phyloP scores from a whole-genome alignment of 148 eudicot species.

The Vaccinium vitisidaea region DNA sequence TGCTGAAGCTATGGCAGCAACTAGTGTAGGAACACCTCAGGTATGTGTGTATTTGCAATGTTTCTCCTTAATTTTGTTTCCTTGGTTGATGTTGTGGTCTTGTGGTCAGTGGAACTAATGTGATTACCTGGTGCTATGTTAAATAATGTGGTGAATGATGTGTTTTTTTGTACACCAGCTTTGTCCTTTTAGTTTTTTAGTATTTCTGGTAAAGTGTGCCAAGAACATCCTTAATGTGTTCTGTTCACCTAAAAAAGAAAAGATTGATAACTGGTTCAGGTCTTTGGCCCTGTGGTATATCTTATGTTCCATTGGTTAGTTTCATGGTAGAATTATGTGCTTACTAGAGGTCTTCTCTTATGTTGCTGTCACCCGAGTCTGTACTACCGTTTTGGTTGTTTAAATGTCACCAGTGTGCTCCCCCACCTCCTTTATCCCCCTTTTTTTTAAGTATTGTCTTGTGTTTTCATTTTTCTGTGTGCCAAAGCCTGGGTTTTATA shows the following conservation, averaged over 20 bases:
- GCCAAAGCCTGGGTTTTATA: neutral
- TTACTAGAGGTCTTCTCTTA: neutral
- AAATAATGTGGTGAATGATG: slow-evolving; percentile 2
- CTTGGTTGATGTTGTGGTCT: neutral
- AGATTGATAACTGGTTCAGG: neutral
- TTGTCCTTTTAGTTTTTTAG: neutral
- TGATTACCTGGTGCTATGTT: neutral
- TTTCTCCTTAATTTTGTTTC: neutral
- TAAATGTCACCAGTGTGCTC: too few species aligned
- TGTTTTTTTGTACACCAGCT: neutral
- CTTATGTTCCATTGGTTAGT: neutral
- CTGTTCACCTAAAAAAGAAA: neutral
- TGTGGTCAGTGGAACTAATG: neutral
- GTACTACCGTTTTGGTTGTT: slow-evolving; percentile 1
- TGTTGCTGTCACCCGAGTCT: neutral
- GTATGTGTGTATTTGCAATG: slow-evolving; percentile 30
- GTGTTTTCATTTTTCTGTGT: neutral
- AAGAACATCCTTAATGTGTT: neutral
- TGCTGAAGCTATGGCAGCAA: slow-evolving; percentile 99
- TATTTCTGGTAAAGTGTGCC: neutral
- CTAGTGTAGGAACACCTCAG: slow-evolving; percentile 97
- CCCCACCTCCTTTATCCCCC: too few species aligned
- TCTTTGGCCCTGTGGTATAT: neutral
- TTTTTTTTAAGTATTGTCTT: neutral
- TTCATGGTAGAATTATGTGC: neutral